Evolutionary conservation across 352 stramenopile genomes (phyloP).

Genomic region (Poterioochromonas sp.): DNA sequence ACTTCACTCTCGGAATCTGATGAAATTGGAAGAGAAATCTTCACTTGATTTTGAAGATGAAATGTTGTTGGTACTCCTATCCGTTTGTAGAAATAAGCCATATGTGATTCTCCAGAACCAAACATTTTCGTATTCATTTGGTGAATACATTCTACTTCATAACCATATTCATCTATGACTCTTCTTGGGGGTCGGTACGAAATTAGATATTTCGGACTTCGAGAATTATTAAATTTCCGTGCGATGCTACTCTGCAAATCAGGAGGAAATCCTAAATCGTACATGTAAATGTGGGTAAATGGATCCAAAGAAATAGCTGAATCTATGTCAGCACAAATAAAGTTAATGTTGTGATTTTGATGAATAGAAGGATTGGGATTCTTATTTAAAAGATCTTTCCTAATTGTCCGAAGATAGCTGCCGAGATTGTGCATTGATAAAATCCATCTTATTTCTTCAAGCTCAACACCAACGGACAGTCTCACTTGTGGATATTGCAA

Average conservation of each 20-base stretch:
- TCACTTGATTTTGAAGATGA: too few species aligned
- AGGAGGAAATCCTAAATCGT: conserved; percentile 94
- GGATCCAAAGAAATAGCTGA: conserved; percentile 82
- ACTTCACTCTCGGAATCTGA: too few species aligned
- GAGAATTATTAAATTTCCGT: conserved; percentile 87
- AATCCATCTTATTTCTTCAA: conserved; percentile 83
- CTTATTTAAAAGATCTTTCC: not conserved
- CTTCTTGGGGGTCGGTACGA: not conserved
- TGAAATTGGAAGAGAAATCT: too few species aligned
- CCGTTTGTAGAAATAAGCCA: conserved; percentile 88
- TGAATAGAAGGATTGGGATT: not conserved
- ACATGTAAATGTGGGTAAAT: conserved; percentile 97
- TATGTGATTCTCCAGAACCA: conserved; percentile 87
- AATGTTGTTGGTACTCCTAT: too few species aligned
- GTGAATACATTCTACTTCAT: not conserved
- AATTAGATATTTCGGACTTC: conserved; percentile 39
- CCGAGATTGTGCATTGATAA: conserved; percentile 82
- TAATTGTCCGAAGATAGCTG: conserved; percentile 38
- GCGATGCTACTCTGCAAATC: conserved; percentile 80
- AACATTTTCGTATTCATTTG: conserved; percentile 54
- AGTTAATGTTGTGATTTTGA: conserved; percentile 53
- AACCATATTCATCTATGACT: conserved; percentile 35
- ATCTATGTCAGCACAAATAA: conserved; percentile 85
- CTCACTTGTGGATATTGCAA: conserved; percentile 82
- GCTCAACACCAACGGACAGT: conserved; percentile 61